These are phyloP conservation scores for Alternaria sp. DNA, from an alignment of 2,329 filamentous ascomycete genomes.

Conservation along the genomic window DNA sequence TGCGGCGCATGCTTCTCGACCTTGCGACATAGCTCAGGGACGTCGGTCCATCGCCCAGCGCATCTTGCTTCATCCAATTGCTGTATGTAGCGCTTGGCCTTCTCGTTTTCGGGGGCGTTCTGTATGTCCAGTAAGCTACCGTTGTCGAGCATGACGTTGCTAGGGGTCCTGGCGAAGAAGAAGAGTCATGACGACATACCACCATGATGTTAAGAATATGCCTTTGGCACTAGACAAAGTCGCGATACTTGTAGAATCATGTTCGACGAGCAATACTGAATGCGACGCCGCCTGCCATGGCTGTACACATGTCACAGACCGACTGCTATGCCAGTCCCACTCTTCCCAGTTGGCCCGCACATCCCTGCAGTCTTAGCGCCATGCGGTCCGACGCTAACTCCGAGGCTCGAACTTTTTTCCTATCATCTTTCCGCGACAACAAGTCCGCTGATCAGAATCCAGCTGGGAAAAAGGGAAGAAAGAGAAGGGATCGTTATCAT, in stretches of 20 bases:
- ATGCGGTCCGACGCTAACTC: constrained; percentile 31
- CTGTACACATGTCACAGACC: constrained; percentile 33
- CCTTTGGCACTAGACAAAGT: constrained; percentile 37
- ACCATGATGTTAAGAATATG: constrained; percentile 47
- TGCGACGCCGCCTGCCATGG: constrained; percentile 32
- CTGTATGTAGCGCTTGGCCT: constrained; percentile 83
- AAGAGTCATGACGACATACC: constrained; percentile 36
- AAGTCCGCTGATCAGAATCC: background rate
- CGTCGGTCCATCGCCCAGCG: constrained; percentile 83
- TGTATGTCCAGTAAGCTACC: constrained; percentile 41
- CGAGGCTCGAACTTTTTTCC: constrained; percentile 36
- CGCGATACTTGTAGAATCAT: constrained; percentile 37
- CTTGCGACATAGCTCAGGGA: constrained; percentile 91
- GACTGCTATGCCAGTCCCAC: constrained; percentile 24
- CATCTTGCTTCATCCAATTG: constrained; percentile 87
- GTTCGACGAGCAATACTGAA: constrained; percentile 38
- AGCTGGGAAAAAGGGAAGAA: background rate
- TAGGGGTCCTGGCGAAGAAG: background rate
- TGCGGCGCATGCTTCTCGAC: constrained; percentile 92
- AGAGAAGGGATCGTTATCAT: background rate
- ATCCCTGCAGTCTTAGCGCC: constrained; percentile 36
- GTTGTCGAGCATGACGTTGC: constrained; percentile 44
- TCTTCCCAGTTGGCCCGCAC: constrained; percentile 22
- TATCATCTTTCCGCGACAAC: constrained; percentile 12
- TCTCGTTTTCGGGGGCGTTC: constrained; percentile 67